Evolutionary conservation across 495 filamentous ascomycete genomes (phyloP), one percentile per base, ranked within the genome.

Genomic region (Xylaria sp.): DNA sequence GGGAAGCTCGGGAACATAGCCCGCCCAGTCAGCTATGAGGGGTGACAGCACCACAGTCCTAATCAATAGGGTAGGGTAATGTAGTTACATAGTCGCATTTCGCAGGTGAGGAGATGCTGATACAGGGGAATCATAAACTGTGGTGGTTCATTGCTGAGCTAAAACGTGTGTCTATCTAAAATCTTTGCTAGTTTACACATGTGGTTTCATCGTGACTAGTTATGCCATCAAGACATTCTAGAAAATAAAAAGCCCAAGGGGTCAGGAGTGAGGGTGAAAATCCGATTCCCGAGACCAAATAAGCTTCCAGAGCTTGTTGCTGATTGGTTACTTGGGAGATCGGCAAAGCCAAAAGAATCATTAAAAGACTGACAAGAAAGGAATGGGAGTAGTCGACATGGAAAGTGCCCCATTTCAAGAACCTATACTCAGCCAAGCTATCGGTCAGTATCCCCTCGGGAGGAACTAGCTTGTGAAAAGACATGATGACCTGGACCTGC

Each of bases 131-230:
- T 41, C 68, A 43, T 58, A 57, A 21, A 17, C 15, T 31, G 37
- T 33, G n/a, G 7, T 24, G 40, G 64, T 64, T 58, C 46, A 70
- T 70, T 70, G 68, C 68, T 70, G 37, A 43, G 37, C 48, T 65
- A 70, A 70, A 70, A 70, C 68, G 58, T 64, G 59, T 55, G 68
- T 70, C 65, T 65, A 53, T 70, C 68, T 62, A 63, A 15, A 40
- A 7, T 70, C 48, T 64, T 57, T 19, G 46, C 43, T 69, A 62
- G 52, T 37, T 40, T 69, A 68, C 41, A 59, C 21, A 35, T 58
- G 21, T 35, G 21, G 44, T 55, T 67, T 31, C 5, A 57, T 55
- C 11, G 29, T 69, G 43, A 48, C 43, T 35, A 4, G 40, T 50
- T 19, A 43, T 62, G 48, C 57, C 68, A 53, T 70, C 67, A 62